A percentile compares a stretch with the other conserved stretches of the same genome.
Evolutionary conservation across 805 yeast genomes (phyloP).

Genomic region (Candida sanyiensis): DNA sequence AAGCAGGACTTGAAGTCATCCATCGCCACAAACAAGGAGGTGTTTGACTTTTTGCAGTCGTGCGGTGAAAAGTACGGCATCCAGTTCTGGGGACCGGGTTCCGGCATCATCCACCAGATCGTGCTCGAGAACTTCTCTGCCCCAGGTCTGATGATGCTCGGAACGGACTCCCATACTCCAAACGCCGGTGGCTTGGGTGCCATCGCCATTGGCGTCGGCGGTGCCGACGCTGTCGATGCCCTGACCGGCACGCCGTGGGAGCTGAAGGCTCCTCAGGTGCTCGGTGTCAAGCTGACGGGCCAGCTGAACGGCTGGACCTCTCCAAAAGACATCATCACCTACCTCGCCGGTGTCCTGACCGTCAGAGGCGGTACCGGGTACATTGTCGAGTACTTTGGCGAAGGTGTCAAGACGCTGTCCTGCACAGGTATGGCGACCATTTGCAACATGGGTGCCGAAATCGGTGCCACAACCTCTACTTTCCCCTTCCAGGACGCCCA

Average conservation of each 20-base stretch:
- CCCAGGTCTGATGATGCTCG: conserved; percentile 95
- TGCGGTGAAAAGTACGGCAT: conserved; percentile 95
- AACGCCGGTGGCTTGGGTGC: conserved; percentile 99
- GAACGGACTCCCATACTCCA: conserved; percentile 98
- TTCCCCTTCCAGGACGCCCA: conserved; percentile 91
- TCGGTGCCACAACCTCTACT: conserved; percentile 96
- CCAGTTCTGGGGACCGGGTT: conserved; percentile 99
- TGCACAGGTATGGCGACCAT: conserved; percentile 99
- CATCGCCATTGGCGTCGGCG: conserved; percentile 98
- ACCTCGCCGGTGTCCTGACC: conserved; percentile 86
- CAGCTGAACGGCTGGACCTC: conserved; percentile 88
- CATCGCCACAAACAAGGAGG: conserved; percentile 84
- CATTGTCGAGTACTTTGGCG: conserved; percentile 95
- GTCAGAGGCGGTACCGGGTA: conserved; percentile 98
- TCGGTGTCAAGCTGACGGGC: conserved; percentile 94
- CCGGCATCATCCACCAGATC: conserved; percentile 97
- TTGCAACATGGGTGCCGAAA: conserved; percentile 99
- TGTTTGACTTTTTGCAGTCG: conserved; percentile 86
- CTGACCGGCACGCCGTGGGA: conserved; percentile 98
- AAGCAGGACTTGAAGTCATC: conserved; percentile 76
- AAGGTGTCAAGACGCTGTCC: conserved; percentile 80
- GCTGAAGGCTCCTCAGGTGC: conserved; percentile 90
- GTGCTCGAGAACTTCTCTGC: conserved; percentile 94
- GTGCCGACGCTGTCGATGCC: conserved; percentile 99
- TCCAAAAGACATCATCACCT: conserved; percentile 94